These are phyloP conservation scores for Phallus indusiatus DNA, from an alignment of 768 basidiomycete genomes.

Conservation along the genomic window DNA sequence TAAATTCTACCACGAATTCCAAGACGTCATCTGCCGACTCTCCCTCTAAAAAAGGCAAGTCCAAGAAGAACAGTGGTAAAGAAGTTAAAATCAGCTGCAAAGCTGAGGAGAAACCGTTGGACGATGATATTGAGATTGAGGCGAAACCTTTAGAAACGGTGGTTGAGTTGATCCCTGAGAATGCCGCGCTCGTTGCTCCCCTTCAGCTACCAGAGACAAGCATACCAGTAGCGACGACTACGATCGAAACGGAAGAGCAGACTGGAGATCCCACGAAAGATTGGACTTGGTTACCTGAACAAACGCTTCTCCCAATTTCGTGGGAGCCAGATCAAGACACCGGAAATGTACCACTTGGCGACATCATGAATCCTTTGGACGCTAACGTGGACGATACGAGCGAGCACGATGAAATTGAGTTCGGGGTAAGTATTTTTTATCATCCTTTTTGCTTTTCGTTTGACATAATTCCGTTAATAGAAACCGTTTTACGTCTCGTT, in stretches of 20 bases:
- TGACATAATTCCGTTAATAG: not conserved
- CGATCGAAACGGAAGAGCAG: not conserved
- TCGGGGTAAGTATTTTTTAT: slow-evolving; percentile 1
- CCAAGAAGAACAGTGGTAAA: not conserved
- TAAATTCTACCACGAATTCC: too few relatives aligned
- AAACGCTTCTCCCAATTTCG: slow-evolving; percentile 7
- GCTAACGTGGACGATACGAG: slow-evolving; percentile 2
- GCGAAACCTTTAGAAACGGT: not conserved
- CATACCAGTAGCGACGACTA: not conserved
- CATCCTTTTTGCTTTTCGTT: not conserved
- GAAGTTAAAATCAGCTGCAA: not conserved
- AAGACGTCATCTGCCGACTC: not conserved
- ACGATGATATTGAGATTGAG: not conserved
- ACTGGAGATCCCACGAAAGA: slow-evolving; percentile 6
- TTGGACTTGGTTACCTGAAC: slow-evolving; percentile 9
- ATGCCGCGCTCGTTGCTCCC: not conserved
- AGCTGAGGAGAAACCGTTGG: not conserved
- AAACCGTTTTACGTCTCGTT: slow-evolving; percentile 10
- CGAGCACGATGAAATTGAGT: slow-evolving; percentile 4
- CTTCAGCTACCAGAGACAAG: slow-evolving; percentile 1
- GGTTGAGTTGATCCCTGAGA: not conserved
- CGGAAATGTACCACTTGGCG: not conserved
- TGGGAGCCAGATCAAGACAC: slow-evolving; percentile 5
- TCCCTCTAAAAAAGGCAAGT: not conserved
- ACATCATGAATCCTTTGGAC: slow-evolving; percentile 6